Evolutionary conservation across 208 protist genomes (phyloP), one percentile per base, ranked within the genome.

Genomic region (Leishmania amazonensis): DNA sequence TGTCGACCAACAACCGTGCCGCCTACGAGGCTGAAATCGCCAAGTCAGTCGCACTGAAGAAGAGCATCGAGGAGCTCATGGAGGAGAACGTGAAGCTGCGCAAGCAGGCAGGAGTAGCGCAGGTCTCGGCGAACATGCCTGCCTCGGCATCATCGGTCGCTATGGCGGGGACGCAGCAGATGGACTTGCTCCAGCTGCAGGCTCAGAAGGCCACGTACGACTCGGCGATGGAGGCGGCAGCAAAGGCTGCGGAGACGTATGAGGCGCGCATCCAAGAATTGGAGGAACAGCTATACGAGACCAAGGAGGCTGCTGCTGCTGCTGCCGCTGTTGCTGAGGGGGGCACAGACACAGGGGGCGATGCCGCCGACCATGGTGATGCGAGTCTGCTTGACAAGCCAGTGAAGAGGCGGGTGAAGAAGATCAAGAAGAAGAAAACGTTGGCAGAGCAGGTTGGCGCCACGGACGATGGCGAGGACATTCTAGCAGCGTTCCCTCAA

Each of bases 391-490:
- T 79, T 4, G 75, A 78, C 35, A 68, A 74, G 38, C 81, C 79
- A 2, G 54, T 40, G n/a, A 87, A 82, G 81, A 89, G 89, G 78
- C 89, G 88, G 78, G 75, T 85, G n/a, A 91, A 88, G 79, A 93
- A 93, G 84, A 86, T 86, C 64, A 86, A 65, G 28, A 90, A 60
- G 28, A 90, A 85, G 83, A 87, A 88, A 80, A 90, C 80, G 45
- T 68, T 89, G 54, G 80, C 81, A 58, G 87, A 90, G 67, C 88
- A 93, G 80, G 77, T 92, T 6, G 83, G 60, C 21, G 87, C 81
- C 28, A 67, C 79, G 49, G 83, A 86, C 40, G 83, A 85, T 60
- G 83, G 76, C 11, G 84, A 81, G 3, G 82, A 83, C 47, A 84
- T 87, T n/a, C 64, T 81, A 11, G 83, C 78, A 47, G n/a, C 54